Percentiles rank a stretch among this genome's conserved stretches.
Conservation (phyloP, 2,329 filamentous ascomycete species). For the Aspergillus tanneri region DNA sequence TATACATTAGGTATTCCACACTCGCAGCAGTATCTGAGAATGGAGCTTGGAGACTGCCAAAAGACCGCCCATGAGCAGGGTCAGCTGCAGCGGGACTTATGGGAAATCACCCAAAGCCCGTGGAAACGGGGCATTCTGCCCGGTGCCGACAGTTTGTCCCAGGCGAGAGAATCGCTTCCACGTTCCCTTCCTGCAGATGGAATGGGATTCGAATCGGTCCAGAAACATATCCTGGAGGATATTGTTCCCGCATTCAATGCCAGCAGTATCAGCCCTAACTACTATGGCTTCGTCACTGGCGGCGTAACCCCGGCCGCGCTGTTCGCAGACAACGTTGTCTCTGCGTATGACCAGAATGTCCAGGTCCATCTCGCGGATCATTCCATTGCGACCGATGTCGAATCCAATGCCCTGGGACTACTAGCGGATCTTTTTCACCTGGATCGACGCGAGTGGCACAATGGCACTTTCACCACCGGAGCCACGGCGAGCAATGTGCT, state of each 20-base stretch:
- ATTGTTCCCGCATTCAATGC: constrained; percentile 61
- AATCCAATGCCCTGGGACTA: constrained; percentile 69
- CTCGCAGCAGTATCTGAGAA: constrained; percentile 4
- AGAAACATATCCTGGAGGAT: constrained; percentile 41
- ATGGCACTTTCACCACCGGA: constrained; percentile 77
- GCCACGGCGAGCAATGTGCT: constrained; percentile 65
- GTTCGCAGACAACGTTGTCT: constrained; percentile 81
- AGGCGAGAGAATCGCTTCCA: constrained; percentile 36
- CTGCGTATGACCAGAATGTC: constrained; percentile 77
- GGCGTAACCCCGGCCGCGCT: constrained; percentile 75
- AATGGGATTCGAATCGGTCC: constrained; percentile 31
- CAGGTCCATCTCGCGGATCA: constrained; percentile 77
- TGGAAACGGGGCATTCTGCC: constrained; percentile 36
- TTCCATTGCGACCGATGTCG: constrained; percentile 72
- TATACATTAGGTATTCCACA: background rate
- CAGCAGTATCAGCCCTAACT: constrained; percentile 64
- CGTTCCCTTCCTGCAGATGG: constrained; percentile 29
- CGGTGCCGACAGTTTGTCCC: constrained; percentile 26
- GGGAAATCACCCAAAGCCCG: constrained; percentile 30
- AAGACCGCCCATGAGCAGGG: constrained; percentile 18
- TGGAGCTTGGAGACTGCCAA: constrained; percentile 14
- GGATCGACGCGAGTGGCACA: constrained; percentile 59
- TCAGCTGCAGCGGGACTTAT: constrained; percentile 28
- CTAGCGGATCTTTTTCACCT: constrained; percentile 67
- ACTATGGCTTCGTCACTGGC: constrained; percentile 89